Evolutionary conservation across 495 filamentous ascomycete species (phyloP).

Genomic region (Articulospora tetracladia): DNA sequence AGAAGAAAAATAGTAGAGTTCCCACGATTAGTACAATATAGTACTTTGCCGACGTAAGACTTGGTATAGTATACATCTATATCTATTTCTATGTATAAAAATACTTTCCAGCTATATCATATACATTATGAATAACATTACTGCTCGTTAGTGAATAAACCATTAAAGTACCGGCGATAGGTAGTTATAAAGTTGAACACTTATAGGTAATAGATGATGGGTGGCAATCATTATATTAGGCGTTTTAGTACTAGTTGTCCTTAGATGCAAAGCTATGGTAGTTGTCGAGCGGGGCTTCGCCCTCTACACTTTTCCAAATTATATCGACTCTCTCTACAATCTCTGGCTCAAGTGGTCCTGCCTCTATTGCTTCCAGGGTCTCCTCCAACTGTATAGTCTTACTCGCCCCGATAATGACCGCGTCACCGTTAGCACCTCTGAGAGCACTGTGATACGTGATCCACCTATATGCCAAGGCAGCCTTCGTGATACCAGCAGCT

Average conservation of each 20-base stretch:
- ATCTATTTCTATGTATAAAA: too few relatives aligned
- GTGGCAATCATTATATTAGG: too few relatives aligned
- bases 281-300: conserved; percentile 2
- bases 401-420: conserved; percentile 48
- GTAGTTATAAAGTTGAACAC: too few relatives aligned
- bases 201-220: too few relatives aligned
- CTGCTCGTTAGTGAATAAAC: too few relatives aligned
- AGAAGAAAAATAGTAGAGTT: too few relatives aligned
- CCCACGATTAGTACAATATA: too few relatives aligned
- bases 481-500: conserved; percentile 40
- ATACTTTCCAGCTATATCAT: too few relatives aligned
- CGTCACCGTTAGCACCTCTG: conserved; percentile 45
- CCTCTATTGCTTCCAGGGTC: conserved; percentile 40
- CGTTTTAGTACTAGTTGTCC: not conserved
- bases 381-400: conserved; percentile 43
- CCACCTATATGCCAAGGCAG: conserved; percentile 55
- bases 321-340: conserved; percentile 38
- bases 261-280: not conserved
- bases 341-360: conserved; percentile 44
- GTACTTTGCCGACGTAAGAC: too few relatives aligned
- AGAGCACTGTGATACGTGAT: conserved; percentile 47
- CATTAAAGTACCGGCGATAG: too few relatives aligned
- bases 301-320: conserved; percentile 39
- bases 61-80: too few relatives aligned
- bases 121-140: too few relatives aligned